Evolutionary conservation across 495 filamentous ascomycete genomes (phyloP).

Genomic region (Astrothelium subdiscretum): DNA sequence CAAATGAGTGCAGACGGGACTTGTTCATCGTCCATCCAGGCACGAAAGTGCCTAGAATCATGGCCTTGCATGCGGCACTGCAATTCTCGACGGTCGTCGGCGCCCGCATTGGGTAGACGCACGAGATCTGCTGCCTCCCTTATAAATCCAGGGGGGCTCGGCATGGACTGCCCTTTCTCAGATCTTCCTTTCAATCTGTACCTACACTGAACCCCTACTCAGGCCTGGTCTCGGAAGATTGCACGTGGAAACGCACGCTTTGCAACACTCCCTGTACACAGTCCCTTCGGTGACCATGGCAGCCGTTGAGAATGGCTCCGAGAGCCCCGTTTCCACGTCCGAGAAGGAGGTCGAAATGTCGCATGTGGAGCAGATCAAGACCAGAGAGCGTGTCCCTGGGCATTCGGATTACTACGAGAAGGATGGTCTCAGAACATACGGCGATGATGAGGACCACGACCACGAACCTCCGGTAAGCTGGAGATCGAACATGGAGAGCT

Average conservation of each 20-base stretch:
- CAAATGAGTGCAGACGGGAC: not conserved
- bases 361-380: conserved; percentile 20
- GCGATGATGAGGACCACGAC: conserved; percentile 39
- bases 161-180: no score
- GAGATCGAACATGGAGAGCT: not conserved
- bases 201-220: no score
- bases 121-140: no score
- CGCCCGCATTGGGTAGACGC: no score
- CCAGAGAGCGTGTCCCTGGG: conserved; percentile 26
- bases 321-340: not conserved
- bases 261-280: no score
- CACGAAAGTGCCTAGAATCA: not conserved
- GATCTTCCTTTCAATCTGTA: no score
- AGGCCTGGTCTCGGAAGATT: no score
- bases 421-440: conserved; percentile 38
- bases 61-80: not conserved
- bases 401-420: conserved; percentile 40
- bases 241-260: no score
- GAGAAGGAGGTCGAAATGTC: conserved; percentile 7
- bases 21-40: not conserved
- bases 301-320: not conserved
- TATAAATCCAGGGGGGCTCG: no score
- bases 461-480: conserved; percentile 32
- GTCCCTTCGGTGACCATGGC: not conserved
- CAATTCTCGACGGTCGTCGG: not conserved